Base-by-base conservation (phyloP, 352 stramenopile species). In the Pythium vanterpoolii region DNA sequence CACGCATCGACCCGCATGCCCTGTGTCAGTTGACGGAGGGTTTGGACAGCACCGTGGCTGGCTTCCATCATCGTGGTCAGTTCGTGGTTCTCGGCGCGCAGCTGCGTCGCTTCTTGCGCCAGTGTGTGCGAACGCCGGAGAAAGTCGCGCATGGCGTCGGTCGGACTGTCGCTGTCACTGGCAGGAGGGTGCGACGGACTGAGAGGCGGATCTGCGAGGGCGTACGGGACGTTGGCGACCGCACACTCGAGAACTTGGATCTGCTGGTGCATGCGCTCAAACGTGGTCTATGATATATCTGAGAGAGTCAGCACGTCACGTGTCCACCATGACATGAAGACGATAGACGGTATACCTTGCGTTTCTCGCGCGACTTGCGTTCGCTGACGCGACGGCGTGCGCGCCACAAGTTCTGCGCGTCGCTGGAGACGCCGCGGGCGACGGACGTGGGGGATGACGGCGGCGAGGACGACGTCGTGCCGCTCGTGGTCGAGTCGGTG, bases 201-300 rank as follows among this genome's bases (percentile, higher is more conserved):
- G 1, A 26, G 40, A 4, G 19, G 40, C n/a, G 13, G 16, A 18
- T 19, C 30, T 55, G 28, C 5, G 16, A 26, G 3, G 6, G 31
- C 31, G 34, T 26, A 40, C 3, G 27, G 18, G 13, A 45, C n/a
- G 30, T 52, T 21, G 3, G 28, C 47, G n/a, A 54, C 44, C 3
- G 34, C 34, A 30, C 43, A 62, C 42, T 62, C 53, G 18, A 60
- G 40, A 14, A 42, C 43, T 19, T 50, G 21, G 30, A 62, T 40
- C 44, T 62, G 54, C 21, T 45, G 8, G 5, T 31, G 42, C 54
- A 62, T 62, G 13, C 6, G n/a, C 27, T 54, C 43, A 8, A 47
- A 36, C 11, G 38, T 54, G 13, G 6, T 19, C 54, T 62, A 26
- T 3, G 30, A 13, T 36, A 23, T 31, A 39, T 13, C 6, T 42